Evolutionary conservation across 2,329 filamentous ascomycete species (phyloP).

Genomic region (Colletotrichum zoysiae): DNA sequence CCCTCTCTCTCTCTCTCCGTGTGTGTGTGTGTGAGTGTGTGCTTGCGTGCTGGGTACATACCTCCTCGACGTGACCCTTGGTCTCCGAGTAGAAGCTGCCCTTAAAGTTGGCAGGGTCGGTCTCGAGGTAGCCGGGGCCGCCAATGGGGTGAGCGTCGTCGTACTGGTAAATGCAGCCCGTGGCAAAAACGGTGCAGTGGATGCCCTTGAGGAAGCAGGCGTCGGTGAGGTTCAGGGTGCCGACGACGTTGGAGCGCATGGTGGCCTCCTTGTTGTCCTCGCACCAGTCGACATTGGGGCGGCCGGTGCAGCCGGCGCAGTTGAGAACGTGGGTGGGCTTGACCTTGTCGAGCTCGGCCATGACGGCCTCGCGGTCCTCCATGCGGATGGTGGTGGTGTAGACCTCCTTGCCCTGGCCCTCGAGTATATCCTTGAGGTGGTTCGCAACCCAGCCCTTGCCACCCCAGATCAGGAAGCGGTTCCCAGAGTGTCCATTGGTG

Average conservation of each 20-base stretch:
- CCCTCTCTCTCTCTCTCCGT: too few species aligned
- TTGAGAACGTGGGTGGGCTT: slow-evolving; percentile 77
- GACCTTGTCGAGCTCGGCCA: slow-evolving; percentile 67
- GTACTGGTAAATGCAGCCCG: slow-evolving; percentile 76
- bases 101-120: slow-evolving; percentile 72
- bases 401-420: slow-evolving; percentile 71
- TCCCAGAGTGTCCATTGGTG: slow-evolving; percentile 46
- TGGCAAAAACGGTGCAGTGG: slow-evolving; percentile 75
- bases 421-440: slow-evolving; percentile 70
- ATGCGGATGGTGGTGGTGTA: slow-evolving; percentile 72
- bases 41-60: slow-evolving; percentile 49
- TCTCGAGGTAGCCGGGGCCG: slow-evolving; percentile 71
- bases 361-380: slow-evolving; percentile 71
- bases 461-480: slow-evolving; percentile 74
- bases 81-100: slow-evolving; percentile 78
- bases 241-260: slow-evolving; percentile 75
- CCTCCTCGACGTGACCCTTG: slow-evolving; percentile 74
- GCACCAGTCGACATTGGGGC: slow-evolving; percentile 79
- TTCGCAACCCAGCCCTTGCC: slow-evolving; percentile 73
- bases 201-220: slow-evolving; percentile 69
- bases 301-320: slow-evolving; percentile 74
- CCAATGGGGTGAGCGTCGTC: slow-evolving; percentile 71
- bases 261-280: slow-evolving; percentile 78
- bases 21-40: too few species aligned
- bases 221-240: slow-evolving; percentile 73